These are phyloP conservation scores for Phanerochaete carnosa DNA, from an alignment of 768 basidiomycete species.

Conservation along the genomic window DNA sequence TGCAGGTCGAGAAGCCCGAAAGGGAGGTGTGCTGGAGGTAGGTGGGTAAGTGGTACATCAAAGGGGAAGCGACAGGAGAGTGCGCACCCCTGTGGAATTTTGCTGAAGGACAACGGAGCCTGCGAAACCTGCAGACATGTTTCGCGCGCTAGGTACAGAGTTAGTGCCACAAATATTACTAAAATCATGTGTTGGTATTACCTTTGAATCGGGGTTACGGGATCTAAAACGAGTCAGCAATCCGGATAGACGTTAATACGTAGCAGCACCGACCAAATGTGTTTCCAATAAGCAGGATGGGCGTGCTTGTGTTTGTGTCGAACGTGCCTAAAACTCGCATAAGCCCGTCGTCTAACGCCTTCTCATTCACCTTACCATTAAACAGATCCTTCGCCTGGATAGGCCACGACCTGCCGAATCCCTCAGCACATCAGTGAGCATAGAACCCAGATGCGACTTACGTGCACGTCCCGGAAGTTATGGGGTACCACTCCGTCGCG, in stretches of 20 bases:
- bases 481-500: background rate
- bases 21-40: conserved; percentile 16
- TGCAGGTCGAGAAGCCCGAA: conserved; percentile 18
- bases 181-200: too few species aligned
- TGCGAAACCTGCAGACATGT: conserved; percentile 4
- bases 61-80: background rate
- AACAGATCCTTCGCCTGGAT: background rate
- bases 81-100: conserved; percentile 12
- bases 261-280: conserved; percentile 3
- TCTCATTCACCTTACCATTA: background rate
- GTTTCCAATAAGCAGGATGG: conserved; percentile 24
- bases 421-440: background rate
- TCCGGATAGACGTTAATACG: too few species aligned
- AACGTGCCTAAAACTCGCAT: conserved; percentile 5
- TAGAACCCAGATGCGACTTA: background rate
- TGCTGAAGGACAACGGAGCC: conserved; percentile 9
- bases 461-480: background rate
- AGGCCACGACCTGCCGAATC: background rate
- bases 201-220: background rate
- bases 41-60: background rate
- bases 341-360: background rate
- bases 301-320: conserved; percentile 22
- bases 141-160: background rate
- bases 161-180: background rate
- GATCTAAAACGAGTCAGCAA: background rate